Base-by-base conservation (phyloP, 805 yeast genomes). In the Suhomyces sp. region DNA sequence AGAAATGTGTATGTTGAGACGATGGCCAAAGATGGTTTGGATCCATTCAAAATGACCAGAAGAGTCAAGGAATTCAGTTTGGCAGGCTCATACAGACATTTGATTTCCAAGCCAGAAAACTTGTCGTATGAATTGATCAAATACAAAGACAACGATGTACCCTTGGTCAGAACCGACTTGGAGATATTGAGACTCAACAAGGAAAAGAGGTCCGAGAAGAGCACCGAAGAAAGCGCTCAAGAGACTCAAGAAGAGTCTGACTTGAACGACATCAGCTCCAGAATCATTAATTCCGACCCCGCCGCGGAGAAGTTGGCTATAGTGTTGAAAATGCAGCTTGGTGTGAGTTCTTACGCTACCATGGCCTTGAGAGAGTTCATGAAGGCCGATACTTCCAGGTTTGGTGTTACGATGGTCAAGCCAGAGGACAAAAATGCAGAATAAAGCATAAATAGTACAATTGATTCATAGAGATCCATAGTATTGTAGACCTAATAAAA, bases 311-410 rank as follows among this genome's bases (percentile, higher is more conserved):
- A 80, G 53, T 73, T 77, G 0, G 97, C 97, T 0, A 83, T 92
- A 12, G 78, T 94, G 5, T 67, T 96, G 54, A 85, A 81, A 59
- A 77, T 94, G 78, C 87, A 84, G 63, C 76, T 94, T 54, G 93
- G 91, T 4, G 85, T 88, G 2, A 87, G 97, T 35, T 86, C 96
- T 6, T 94, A 94, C 68, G 99, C 99, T 1, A 94, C 99, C 0
- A 96, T 94, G 99, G 96, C 97, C 1, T 71, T 94, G 48, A 82
- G 99, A 65, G 98, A 94, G 68, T 82, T 90, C 48, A 84, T 92
- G 88, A 87, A 85, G 66, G 80, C 83, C 31, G 93, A 87, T 58
- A 86, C 92, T 2, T 77, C 85, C 26, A 60, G 74, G 47, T 60
- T 67, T 42, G 58, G 71, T 49, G 57, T 49, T 7, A 45, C 54